Conservation (phyloP, 345 rosid species). For the Trapa incisa region DNA sequence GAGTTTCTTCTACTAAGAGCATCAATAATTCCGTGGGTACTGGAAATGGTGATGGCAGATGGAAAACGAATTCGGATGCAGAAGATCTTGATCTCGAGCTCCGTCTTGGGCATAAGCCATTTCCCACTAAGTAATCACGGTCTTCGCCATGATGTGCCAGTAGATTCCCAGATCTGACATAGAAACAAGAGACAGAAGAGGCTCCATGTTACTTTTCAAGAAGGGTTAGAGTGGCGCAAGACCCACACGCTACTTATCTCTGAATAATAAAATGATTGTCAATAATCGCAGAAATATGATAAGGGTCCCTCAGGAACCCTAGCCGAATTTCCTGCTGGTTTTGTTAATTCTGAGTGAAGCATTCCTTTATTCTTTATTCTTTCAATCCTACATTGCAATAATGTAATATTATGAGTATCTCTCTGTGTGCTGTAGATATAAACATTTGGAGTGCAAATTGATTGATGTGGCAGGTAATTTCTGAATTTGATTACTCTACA, state of each 20-base stretch:
- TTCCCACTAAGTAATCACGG: slow-evolving; percentile 1
- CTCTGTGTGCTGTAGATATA: not conserved
- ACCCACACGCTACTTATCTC: not conserved
- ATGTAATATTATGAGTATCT: not conserved
- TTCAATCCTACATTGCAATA: not conserved
- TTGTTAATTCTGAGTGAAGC: not conserved
- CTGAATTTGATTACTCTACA: too few relatives aligned
- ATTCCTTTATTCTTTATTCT: not conserved
- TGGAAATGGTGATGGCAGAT: slow-evolving; percentile 7
- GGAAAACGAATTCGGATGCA: slow-evolving; percentile 20
- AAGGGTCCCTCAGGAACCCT: slow-evolving; percentile 2
- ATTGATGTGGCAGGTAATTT: too few relatives aligned
- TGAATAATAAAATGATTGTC: not conserved
- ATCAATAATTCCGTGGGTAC: slow-evolving; percentile 1
- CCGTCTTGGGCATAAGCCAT: slow-evolving; percentile 50
- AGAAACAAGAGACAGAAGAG: too few relatives aligned
- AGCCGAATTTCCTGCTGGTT: not conserved
- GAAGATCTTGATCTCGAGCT: slow-evolving; percentile 90
- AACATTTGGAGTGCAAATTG: not conserved
- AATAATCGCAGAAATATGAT: not conserved
- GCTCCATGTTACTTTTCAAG: not conserved
- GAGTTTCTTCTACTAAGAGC: not conserved
- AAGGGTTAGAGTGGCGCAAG: not conserved
- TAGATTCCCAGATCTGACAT: not conserved
- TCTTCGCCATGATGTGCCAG: not conserved